Base-by-base conservation (phyloP, 768 basidiomycete genomes). In the Lactarius akahatsu region DNA sequence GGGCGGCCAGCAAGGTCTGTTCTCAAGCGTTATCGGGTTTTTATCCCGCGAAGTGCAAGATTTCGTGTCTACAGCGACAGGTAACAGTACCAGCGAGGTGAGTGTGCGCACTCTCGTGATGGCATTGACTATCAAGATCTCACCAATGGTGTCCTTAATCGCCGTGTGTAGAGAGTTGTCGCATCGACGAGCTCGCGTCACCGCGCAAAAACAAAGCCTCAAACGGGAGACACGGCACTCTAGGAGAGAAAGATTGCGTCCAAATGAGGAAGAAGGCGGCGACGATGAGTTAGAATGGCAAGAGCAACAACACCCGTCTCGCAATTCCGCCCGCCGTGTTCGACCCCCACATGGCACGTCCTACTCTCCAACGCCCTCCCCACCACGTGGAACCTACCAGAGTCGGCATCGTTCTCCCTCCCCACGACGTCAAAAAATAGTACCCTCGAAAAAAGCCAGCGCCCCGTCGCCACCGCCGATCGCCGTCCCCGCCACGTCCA, bases 31-130 rank as follows among this genome's bases (percentile, higher is more conserved):
- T 5, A 80, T 91, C 69, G 82, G 77, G 74, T 90, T 86, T 73
- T 83, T 93, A 5, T 85, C 89, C 13, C 80, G 85, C 59, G 91
- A 93, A 74, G 72, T 92, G 43, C 85, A 85, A 56, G 85, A 86
- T 13, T 92, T 93, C 74, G 81, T 92, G 30, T 76, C 82, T 23
- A 87, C 79, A 71, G 91, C 91, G 57, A 85, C 87, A 10, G 87
- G 86, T 6, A 76, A 77, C 9, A 57, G 23, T 20, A 61, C 63
- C 5, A 32, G 43, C 6, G 62, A 72, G 70, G 72, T 71, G 45
- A 40, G 67, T 64, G 38, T 16, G 26, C 20, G 28, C 38, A 23
- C 23, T 61, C 36, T 61, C 13, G 59, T 11, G 7, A 59, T 30
- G 13, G 41, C 10, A 26, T n/a, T 34, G 32, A 4, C 18, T 56